Base-by-base conservation (phyloP, 2,329 filamentous ascomycete genomes). In the Fusarium drepaniforme region DNA sequence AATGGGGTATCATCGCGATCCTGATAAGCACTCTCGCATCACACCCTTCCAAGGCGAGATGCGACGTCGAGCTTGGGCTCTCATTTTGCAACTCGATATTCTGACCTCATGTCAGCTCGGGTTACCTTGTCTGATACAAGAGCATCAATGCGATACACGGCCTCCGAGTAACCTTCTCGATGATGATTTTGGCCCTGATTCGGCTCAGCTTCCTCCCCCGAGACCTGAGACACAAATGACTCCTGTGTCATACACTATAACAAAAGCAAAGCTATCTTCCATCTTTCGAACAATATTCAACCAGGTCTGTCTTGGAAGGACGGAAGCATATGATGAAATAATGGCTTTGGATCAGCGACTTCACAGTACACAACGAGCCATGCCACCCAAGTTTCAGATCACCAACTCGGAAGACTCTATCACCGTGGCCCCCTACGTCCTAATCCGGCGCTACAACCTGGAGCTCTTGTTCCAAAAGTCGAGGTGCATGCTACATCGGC, bases 1-100 rank as follows among this genome's bases (percentile, higher is more conserved):
- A 5, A 76, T 77, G 75, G 75, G 75, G 1, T 75, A 76, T 8
- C 75, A 77, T 33, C 75, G 75, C 0, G 75, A 77, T 4, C 71
- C 75, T 0, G 51, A 70, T 2, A 63, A 70, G 5, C 69, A 71
- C 6, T 46, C 67, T 0, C 53, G 68, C 2, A 71, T 77, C 0
- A 67, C 71, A 0, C 68, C 75, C 0, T 77, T 77, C 4, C 62
- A 76, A 0, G 75, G 68, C 0, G 75, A 77, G 46, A 77, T 77
- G 75, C 49, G 75, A 2, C 65, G 75, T 8, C 63, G 75, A 1
- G 40, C 76, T 0, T 77, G 73, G 75, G 68, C 66, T 13, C 44
- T 73, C 1, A 21, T 77, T 0, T 46, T 64, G 1, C 71, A 76
- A 3, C 65, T 77, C 12, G 75, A 77, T 9, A 64, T 68, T 8